These are phyloP conservation scores for Wickerhamiella brachini DNA, from an alignment of 805 yeast genomes.

Conservation along the genomic window DNA sequence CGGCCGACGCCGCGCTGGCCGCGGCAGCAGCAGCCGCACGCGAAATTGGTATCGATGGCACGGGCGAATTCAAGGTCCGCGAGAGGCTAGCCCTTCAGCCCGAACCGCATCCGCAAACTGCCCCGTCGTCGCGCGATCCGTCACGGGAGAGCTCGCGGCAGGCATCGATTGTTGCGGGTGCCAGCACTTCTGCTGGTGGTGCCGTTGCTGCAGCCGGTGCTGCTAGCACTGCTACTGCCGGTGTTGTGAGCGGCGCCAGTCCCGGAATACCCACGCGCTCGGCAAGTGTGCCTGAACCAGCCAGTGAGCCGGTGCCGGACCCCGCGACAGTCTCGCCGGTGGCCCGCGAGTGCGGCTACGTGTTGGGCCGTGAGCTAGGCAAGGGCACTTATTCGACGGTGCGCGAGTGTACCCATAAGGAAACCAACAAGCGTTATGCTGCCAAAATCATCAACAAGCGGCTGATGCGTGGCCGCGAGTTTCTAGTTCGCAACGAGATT, in stretches of 20 bases:
- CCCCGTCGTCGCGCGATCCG: not conserved
- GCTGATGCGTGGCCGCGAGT: conserved; percentile 40
- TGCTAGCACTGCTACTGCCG: not conserved
- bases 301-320: not conserved
- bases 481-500: conserved; percentile 47
- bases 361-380: conserved; percentile 26
- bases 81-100: not conserved
- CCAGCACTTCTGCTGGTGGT: not conserved
- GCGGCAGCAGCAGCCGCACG: conserved; percentile 1
- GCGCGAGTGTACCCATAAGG: conserved; percentile 29
- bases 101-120: not conserved
- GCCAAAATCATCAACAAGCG: conserved; percentile 39
- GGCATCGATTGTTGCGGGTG: not conserved
- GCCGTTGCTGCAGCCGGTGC: not conserved
- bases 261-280: not conserved
- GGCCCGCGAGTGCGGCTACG: conserved; percentile 12
- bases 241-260: not conserved
- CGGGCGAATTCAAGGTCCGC: not conserved
- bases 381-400: conserved; percentile 33
- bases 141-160: not conserved
- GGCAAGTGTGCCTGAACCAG: not conserved
- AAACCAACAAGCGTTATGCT: conserved; percentile 34
- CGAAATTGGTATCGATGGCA: not conserved
- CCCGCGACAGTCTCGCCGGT: not conserved
- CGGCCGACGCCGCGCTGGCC: not conserved